Evolutionary conservation across 1,284 basidiomycete species (phyloP), one percentile per base, ranked within the genome.

Genomic region (Trametes pubescens): DNA sequence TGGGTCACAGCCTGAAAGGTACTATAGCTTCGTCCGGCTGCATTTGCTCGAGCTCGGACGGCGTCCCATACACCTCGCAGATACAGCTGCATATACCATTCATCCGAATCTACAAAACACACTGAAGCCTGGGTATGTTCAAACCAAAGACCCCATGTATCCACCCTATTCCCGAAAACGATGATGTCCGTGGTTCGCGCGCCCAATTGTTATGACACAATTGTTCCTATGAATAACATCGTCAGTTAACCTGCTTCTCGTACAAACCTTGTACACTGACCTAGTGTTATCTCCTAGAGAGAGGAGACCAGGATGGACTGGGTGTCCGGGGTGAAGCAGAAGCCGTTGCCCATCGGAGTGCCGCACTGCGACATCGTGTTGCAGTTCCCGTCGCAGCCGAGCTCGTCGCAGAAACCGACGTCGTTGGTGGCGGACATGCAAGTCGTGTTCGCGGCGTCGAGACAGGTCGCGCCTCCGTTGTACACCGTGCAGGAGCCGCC

Each of bases 401-500:
- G 32, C 26, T 24, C n/a, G 22, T 60, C 58, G 51, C 51, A 60
- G 43, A 60, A 60, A 5, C 58, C 58, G 38, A 60, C 51, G 43
- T 60, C 44, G 34, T 13, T 11, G 40, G 58, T 52, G 14, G 58
- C 43, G 4, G 51, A 13, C 8, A 60, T 24, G 58, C 58, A 60
- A 3, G 35, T 29, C 14, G 58, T 60, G 51, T 26, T 26, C 21
- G 43, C 32, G 14, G 58, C 58, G 40, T 32, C 40, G 51, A 60
- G 29, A 34, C 58, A 60, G 1, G 58, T 34, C 14, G 51, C 51
- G 22, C 58, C 49, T 2, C 51, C 51, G 24, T 53, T 53, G 51
- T 60, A 53, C 11, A 60, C 58, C 32, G 49, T 46, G 38, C 57
- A 59, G 37, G 37, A 34, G 26, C 57, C 57, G n/a, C 57, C 57